Evolutionary conservation across 345 rosid species (phyloP).

Genomic region (Eucalyptus erythrocorys): DNA sequence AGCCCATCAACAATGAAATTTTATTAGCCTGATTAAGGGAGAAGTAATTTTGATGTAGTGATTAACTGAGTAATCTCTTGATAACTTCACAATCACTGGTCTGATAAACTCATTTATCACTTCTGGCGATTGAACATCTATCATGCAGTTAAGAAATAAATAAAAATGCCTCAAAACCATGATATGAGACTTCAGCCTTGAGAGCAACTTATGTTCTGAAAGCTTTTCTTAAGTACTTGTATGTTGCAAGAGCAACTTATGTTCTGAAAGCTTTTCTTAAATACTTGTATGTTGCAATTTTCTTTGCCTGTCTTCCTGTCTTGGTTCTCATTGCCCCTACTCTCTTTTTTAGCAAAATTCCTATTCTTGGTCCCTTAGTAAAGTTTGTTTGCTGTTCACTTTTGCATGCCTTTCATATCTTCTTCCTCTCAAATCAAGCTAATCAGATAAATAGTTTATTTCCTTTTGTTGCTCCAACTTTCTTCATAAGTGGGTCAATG

Average conservation of each 20-base stretch:
- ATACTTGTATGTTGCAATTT: not conserved
- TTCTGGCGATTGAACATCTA: not conserved
- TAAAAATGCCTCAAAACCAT: not conserved
- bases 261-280: not conserved
- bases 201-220: not conserved
- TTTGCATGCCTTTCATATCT: not conserved
- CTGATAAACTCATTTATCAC: not conserved
- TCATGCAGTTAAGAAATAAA: not conserved
- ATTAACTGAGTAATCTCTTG: not conserved
- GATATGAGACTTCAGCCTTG: not conserved
- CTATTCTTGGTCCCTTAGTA: not conserved
- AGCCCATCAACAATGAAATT: not conserved
- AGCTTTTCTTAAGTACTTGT: not conserved
- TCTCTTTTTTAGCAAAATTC: not conserved
- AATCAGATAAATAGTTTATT: not conserved
- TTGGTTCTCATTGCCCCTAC: not conserved
- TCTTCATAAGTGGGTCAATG: not conserved
- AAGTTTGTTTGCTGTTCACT: not conserved
- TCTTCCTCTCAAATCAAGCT: not conserved
- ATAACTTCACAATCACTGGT: not conserved
- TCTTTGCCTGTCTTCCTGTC: not conserved
- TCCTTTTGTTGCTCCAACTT: not conserved
- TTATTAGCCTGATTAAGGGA: not conserved
- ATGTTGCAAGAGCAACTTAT: not conserved
- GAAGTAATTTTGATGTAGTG: not conserved